Evolutionary conservation across 2,329 filamentous ascomycete species (phyloP).

Genomic region (Alternaria brassicicola): DNA sequence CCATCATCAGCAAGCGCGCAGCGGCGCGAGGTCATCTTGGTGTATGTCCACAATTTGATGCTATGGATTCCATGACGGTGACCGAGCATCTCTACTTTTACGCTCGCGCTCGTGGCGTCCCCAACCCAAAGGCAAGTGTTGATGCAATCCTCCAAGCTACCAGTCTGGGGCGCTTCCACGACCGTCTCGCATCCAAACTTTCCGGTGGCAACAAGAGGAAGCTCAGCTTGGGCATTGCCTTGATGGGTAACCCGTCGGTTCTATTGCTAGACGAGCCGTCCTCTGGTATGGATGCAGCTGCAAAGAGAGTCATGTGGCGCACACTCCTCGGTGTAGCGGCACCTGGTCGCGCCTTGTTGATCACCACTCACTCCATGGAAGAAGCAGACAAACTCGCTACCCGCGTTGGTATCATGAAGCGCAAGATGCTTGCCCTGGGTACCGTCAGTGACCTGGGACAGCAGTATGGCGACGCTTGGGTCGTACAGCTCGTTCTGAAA

Average conservation of each 20-base stretch:
- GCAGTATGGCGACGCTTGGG: conserved; percentile 77
- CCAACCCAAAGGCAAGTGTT: conserved; percentile 78
- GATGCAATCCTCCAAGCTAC: conserved; percentile 79
- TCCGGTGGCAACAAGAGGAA: conserved; percentile 96
- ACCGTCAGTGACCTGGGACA: conserved; percentile 73
- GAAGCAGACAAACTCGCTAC: conserved; percentile 88
- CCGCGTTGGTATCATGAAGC: conserved; percentile 83
- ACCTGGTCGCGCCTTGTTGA: conserved; percentile 76
- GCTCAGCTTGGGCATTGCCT: conserved; percentile 82
- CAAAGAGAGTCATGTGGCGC: conserved; percentile 92
- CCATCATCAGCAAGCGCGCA: conserved; percentile 73
- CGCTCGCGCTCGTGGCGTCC: conserved; percentile 79
- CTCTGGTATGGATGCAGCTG: conserved; percentile 86
- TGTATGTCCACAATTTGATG: conserved; percentile 80
- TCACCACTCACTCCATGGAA: conserved; percentile 95
- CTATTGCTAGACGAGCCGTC: conserved; percentile 88
- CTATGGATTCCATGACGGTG: conserved; percentile 90
- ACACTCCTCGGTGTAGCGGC: conserved; percentile 74
- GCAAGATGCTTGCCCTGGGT: conserved; percentile 83
- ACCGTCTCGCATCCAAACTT: conserved; percentile 77
- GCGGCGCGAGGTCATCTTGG: conserved; percentile 78
- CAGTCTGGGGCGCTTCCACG: conserved; percentile 72
- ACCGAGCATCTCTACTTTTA: conserved; percentile 88
- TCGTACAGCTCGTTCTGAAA: conserved; percentile 80
- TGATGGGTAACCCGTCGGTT: conserved; percentile 90